Base-by-base conservation (phyloP, 108 stramenopile species). In the Mediolabrus comicus region DNA sequence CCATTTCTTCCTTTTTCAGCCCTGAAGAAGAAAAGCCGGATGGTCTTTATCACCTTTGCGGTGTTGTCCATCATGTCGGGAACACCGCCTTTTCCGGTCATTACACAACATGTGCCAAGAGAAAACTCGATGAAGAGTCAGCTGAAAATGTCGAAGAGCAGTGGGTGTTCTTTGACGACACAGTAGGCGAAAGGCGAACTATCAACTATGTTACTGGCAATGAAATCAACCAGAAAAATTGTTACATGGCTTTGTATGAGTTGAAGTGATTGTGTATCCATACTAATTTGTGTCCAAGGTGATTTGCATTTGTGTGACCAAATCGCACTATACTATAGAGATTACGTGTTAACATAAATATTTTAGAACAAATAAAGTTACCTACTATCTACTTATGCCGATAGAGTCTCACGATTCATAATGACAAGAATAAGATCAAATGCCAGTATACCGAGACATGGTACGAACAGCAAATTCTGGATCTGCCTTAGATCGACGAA, bases 31-130 rank as follows among this genome's bases (percentile, higher is more conserved):
- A 43, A 52, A 68, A 22, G 6, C 46, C 55, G 8, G 12, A 46
- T 53, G 53, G 55, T 46, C 30, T 26, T 10, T 90, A 85, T 69
- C 38, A 43, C 19, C 60, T 88, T 9, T 54, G 74, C 28, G 84
- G 86, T 62, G 79, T 92, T 12, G 88, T 92, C 7, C 85, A 86
- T 65, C 91, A 92, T 65, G 80, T 87, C 38, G 91, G 91, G 13
- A 81, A 43, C 53, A 81, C 84, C 4, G 76, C 86, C 30, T 64
- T 64, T 49, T 87, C 85, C 17, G 91, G 91, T 13, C 88, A 89
- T 66, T 92, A 92, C 64, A 91, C 87, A 14, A 68, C 87, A 10
- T 86, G 86, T 53, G 83, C 79, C 10, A 69, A 61, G 30, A 68
- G 72, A 58, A 41, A 29, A 24, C 53, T 72, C 29, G 56, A 57